Percentiles rank a stretch among this genome's conserved stretches.
phyloP scores from a whole-genome alignment of 768 basidiomycete species.

The Hortiboletus campestris region DNA sequence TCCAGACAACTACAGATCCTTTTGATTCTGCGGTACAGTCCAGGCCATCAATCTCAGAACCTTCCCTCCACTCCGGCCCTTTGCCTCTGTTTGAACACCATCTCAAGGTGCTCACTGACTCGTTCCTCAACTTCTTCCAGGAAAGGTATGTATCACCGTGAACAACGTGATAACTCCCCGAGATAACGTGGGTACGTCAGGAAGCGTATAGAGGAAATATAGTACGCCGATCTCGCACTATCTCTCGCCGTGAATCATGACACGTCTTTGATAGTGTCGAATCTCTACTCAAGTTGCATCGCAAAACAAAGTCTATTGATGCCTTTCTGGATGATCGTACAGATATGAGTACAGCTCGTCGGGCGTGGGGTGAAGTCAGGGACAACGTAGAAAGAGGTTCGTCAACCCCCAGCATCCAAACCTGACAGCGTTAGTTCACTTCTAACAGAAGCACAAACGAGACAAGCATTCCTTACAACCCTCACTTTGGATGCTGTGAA shows the following conservation, averaged over 20 bases:
- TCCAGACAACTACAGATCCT: slow-evolving; percentile 18
- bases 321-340: slow-evolving; percentile 67
- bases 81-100: slow-evolving; percentile 71
- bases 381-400: slow-evolving; percentile 83
- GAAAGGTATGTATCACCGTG: slow-evolving; percentile 58
- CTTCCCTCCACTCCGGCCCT: slow-evolving; percentile 44
- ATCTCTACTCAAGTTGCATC: slow-evolving; percentile 68
- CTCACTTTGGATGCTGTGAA: slow-evolving; percentile 71
- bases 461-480: slow-evolving; percentile 74
- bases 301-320: slow-evolving; percentile 70
- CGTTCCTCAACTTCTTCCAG: slow-evolving; percentile 81
- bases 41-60: slow-evolving; percentile 30
- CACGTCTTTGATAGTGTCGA: slow-evolving; percentile 54
- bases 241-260: neutral
- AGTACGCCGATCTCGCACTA: slow-evolving; percentile 46
- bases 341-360: slow-evolving; percentile 60
- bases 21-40: slow-evolving; percentile 21
- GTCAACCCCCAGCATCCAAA: slow-evolving; percentile 13
- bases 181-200: slow-evolving; percentile 39
- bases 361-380: slow-evolving; percentile 80
- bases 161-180: slow-evolving; percentile 14
- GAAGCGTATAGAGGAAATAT: slow-evolving; percentile 80
- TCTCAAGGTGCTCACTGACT: slow-evolving; percentile 62
- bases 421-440: slow-evolving; percentile 1
- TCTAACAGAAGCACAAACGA: slow-evolving; percentile 70